Evolutionary conservation across 805 yeast genomes (phyloP), one percentile per base, ranked within the genome.

Genomic region (Grigorovia transvaalensis): DNA sequence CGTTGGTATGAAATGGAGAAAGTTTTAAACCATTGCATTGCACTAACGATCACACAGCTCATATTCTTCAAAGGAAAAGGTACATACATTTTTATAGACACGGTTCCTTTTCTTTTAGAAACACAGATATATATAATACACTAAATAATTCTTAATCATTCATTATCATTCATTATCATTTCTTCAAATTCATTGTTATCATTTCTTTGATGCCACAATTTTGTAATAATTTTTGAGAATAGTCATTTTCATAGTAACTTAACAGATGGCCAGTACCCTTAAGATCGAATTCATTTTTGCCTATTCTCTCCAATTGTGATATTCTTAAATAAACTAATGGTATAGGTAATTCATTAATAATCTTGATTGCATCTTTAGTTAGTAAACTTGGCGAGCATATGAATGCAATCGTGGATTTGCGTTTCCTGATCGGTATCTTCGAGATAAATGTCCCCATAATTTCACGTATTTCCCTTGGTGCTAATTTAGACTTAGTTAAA

Each of bases 1-100:
- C 11, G 80, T 78, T 29, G 82, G 82, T 0, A 57, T 64, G 59
- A 67, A 62, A 46, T 54, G 71, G 65, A 58, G 59, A 27, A 65
- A 62, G 53, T 67, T 69, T 40, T 59, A 50, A 23, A 23, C 27
- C 27, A 23, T 23, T 23, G 27, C 27, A 23, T 6, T 23, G 27
- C 27, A 23, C 27, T 23, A 6, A 23, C 27, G 3, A 23, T 23
- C 27, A 23, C 27, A 23, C 27, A 23, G 6, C 27, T 23, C 27
- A 23, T 23, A 23, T 23, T 23, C 27, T 23, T 23, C 27, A 23
- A 23, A 23, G 6, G 6, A 23, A 23, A 23, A 4, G 6, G 27
- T 23, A 3, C 6, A 23, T 6, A n/a, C n/a, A n/a, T n/a, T n/a
- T n/a, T 23, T 23, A 23, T 23, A 23, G 27, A 23, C 3, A 23